Percentiles rank a stretch among this genome's conserved stretches.
These are phyloP conservation scores for Nemania diffusa DNA, from an alignment of 2,329 filamentous ascomycete genomes.

Conservation along the genomic window DNA sequence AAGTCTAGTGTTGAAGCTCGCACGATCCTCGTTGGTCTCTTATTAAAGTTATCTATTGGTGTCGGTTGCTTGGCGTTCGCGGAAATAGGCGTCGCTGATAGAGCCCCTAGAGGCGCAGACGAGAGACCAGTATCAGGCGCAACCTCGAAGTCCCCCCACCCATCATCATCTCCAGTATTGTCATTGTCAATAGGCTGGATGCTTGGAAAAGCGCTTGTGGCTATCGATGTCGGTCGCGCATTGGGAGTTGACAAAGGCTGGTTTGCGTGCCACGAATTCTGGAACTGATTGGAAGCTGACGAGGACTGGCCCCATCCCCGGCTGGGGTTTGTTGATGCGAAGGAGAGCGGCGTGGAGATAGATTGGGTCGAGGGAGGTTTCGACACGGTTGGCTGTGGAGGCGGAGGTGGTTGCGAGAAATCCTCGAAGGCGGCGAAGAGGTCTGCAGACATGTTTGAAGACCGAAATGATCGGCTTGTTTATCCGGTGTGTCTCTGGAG, in stretches of 20 bases:
- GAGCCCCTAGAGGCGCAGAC: slow-evolving; percentile 36
- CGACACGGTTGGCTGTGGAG: slow-evolving; percentile 34
- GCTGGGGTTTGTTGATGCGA: slow-evolving; percentile 31
- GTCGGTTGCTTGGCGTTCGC: slow-evolving; percentile 16
- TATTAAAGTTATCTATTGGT: slow-evolving; percentile 23
- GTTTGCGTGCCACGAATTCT: slow-evolving; percentile 42
- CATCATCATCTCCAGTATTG: slow-evolving; percentile 69
- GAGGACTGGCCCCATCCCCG: slow-evolving; percentile 46
- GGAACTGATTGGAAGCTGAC: slow-evolving; percentile 27
- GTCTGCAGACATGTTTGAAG: slow-evolving; percentile 68
- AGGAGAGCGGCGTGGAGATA: slow-evolving; percentile 36
- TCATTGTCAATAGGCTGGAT: slow-evolving; percentile 42
- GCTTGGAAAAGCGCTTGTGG: slow-evolving; percentile 20
- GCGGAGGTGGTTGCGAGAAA: slow-evolving; percentile 50
- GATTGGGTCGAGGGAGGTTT: slow-evolving; percentile 24
- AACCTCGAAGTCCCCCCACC: slow-evolving; percentile 75
- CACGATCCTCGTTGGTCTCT: slow-evolving; percentile 48
- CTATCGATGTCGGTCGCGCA: slow-evolving; percentile 29
- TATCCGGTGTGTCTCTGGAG: neutral
- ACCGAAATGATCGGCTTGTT: neutral
- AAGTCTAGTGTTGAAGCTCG: slow-evolving; percentile 65
- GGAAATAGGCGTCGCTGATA: neutral
- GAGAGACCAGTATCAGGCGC: slow-evolving; percentile 54
- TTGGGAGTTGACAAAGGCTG: slow-evolving; percentile 39
- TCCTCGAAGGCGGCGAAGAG: slow-evolving; percentile 72